These are phyloP conservation scores for Mortierella claussenii DNA, from an alignment of 192 early-diverging fungal genomes.

Conservation along the genomic window DNA sequence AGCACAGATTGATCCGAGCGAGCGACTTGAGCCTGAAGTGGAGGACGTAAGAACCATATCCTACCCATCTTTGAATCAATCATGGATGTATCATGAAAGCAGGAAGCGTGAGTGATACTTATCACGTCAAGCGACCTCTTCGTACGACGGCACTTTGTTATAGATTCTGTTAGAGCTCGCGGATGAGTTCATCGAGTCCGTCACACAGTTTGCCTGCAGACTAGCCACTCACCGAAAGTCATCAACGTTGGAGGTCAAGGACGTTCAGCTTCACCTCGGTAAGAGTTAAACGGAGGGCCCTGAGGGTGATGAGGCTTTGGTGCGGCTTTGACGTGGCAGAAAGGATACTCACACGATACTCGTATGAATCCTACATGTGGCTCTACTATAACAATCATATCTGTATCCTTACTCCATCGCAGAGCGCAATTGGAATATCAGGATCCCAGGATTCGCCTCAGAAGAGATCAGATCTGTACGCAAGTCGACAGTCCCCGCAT, in stretches of 20 bases:
- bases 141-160: not conserved
- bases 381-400: too few relatives aligned
- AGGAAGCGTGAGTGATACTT: too few relatives aligned
- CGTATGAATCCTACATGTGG: too few relatives aligned
- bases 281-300: too few relatives aligned
- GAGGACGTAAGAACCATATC: slow-evolving; percentile 73
- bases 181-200: slow-evolving; percentile 89
- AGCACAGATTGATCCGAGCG: slow-evolving; percentile 83
- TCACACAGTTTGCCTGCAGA: slow-evolving; percentile 83
- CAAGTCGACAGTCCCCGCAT: slow-evolving; percentile 69
- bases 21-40: slow-evolving; percentile 83
- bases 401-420: too few relatives aligned
- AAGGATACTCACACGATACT: too few relatives aligned
- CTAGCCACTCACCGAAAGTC: slow-evolving; percentile 87
- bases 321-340: not conserved
- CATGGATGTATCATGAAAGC: too few relatives aligned
- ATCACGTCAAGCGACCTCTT: too few relatives aligned
- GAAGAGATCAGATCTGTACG: slow-evolving; percentile 82
- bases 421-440: slow-evolving; percentile 91
- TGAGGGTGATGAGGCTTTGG: too few relatives aligned
- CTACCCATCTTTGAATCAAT: too few relatives aligned
- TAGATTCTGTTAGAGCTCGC: slow-evolving; percentile 86
- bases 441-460: slow-evolving; percentile 88
- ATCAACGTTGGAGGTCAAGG: slow-evolving; percentile 82
- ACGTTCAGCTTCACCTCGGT: slow-evolving; percentile 87